Conservation (phyloP, 306 rosid species). For the Macrotyloma uniflorum region DNA sequence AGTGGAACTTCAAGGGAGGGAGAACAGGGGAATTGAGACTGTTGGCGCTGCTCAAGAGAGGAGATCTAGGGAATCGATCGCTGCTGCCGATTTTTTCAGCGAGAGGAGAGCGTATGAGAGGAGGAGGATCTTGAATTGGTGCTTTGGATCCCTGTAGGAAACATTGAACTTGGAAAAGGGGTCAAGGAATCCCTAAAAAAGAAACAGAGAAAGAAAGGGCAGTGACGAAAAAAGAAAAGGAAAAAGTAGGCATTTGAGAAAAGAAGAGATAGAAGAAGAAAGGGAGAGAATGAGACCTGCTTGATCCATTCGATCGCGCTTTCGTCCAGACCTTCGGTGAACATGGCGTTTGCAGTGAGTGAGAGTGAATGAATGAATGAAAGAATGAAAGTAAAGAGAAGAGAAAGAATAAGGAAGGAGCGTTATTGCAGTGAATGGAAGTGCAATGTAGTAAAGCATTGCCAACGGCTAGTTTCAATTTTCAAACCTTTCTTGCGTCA, state of each 20-base stretch:
- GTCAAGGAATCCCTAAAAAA: background rate
- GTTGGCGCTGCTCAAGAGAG: slow-evolving; percentile 42
- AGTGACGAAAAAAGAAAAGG: background rate
- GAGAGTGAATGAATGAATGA: background rate
- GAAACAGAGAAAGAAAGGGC: background rate
- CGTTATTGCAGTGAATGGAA: too few species aligned
- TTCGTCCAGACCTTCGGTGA: slow-evolving; percentile 93
- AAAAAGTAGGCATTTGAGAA: too few species aligned
- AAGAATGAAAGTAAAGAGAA: too few species aligned
- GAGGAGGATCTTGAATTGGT: slow-evolving; percentile 39
- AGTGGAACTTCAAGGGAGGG: slow-evolving; percentile 80
- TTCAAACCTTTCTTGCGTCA: background rate
- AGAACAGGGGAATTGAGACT: slow-evolving; percentile 52
- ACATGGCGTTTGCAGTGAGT: slow-evolving; percentile 42
- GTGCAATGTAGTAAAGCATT: background rate
- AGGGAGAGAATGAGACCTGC: slow-evolving; percentile 45
- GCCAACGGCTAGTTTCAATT: slow-evolving; percentile 10
- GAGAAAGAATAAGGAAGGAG: background rate
- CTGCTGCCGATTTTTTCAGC: slow-evolving; percentile 43
- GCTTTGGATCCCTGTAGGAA: slow-evolving; percentile 56
- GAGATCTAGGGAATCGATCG: slow-evolving; percentile 63
- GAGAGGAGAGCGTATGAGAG: slow-evolving; percentile 63
- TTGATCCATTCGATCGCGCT: slow-evolving; percentile 89
- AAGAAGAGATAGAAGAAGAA: background rate
- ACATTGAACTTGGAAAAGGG: background rate